Conservation (phyloP, 2,329 filamentous ascomycete genomes). For the Fusarium odoratissimum region DNA sequence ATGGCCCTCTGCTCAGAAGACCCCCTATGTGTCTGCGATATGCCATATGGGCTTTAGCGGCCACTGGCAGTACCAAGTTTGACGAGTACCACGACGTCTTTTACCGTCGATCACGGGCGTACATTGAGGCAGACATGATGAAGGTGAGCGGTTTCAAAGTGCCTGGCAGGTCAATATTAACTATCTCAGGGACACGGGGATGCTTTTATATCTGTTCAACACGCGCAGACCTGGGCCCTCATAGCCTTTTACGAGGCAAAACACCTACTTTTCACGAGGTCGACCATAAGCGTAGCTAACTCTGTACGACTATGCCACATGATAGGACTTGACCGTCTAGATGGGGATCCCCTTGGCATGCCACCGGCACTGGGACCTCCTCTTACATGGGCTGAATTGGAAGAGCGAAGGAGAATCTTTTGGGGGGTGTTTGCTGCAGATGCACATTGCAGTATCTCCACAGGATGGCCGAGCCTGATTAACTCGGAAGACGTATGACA, state of each 20-base stretch:
- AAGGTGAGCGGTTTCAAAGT: conserved; percentile 58
- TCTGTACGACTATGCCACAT: conserved; percentile 79
- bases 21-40: conserved; percentile 88
- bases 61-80: conserved; percentile 79
- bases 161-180: background rate
- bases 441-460: conserved; percentile 86
- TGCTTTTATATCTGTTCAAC: conserved; percentile 79
- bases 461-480: conserved; percentile 88
- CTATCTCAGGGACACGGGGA: conserved; percentile 75
- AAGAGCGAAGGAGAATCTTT: conserved; percentile 84
- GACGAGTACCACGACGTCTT: conserved; percentile 78
- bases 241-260: conserved; percentile 85
- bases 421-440: conserved; percentile 89
- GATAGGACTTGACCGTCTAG: conserved; percentile 84
- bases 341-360: conserved; percentile 72
- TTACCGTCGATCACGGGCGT: conserved; percentile 84
- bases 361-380: conserved; percentile 80
- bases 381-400: conserved; percentile 80
- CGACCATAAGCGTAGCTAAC: conserved; percentile 83
- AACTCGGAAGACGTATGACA: conserved; percentile 72
- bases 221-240: conserved; percentile 84
- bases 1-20: conserved; percentile 76
- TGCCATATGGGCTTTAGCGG: conserved; percentile 86
- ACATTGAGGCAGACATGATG: conserved; percentile 86
- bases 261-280: conserved; percentile 84